Evolutionary conservation across 1,284 basidiomycete species (phyloP).

Genomic region (Peniophora sp.): DNA sequence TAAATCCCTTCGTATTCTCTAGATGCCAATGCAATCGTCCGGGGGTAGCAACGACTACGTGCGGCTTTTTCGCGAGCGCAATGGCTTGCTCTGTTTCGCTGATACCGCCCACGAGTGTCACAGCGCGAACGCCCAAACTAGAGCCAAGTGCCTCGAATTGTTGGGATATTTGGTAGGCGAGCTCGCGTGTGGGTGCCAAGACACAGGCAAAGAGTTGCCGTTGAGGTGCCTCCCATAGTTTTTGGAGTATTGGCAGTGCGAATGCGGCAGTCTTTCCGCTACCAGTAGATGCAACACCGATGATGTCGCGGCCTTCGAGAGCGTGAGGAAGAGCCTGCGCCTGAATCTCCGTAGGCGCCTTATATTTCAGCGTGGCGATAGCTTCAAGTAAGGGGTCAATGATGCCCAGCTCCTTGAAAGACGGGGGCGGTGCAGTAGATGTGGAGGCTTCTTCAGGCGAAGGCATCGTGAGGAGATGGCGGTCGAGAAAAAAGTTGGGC

Average conservation of each 20-base stretch:
- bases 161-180: conserved; percentile 98
- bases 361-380: conserved; percentile 79
- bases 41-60: conserved; percentile 96
- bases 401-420: conserved; percentile 76
- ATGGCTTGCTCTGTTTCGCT: conserved; percentile 92
- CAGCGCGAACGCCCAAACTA: conserved; percentile 88
- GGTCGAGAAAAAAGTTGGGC: neutral
- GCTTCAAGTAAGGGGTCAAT: conserved; percentile 88
- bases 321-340: conserved; percentile 85
- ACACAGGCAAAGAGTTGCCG: conserved; percentile 88
- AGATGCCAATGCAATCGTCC: conserved; percentile 94
- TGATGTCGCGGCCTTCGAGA: conserved; percentile 88
- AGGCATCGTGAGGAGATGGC: conserved; percentile 16
- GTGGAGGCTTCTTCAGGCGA: conserved; percentile 51
- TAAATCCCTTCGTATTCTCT: conserved; percentile 98
- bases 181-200: conserved; percentile 92
- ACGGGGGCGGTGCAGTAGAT: conserved; percentile 32
- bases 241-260: conserved; percentile 92
- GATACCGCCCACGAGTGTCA: conserved; percentile 92
- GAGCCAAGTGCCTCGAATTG: conserved; percentile 93
- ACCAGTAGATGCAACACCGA: conserved; percentile 95
- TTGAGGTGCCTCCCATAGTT: conserved; percentile 93
- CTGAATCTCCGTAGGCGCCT: conserved; percentile 89
- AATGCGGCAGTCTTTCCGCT: conserved; percentile 99
- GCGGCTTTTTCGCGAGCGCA: conserved; percentile 88